Evolutionary conservation across 2,329 filamentous ascomycete genomes (phyloP), one percentile per base, ranked within the genome.

Genomic region (Aspergillus neotritici): DNA sequence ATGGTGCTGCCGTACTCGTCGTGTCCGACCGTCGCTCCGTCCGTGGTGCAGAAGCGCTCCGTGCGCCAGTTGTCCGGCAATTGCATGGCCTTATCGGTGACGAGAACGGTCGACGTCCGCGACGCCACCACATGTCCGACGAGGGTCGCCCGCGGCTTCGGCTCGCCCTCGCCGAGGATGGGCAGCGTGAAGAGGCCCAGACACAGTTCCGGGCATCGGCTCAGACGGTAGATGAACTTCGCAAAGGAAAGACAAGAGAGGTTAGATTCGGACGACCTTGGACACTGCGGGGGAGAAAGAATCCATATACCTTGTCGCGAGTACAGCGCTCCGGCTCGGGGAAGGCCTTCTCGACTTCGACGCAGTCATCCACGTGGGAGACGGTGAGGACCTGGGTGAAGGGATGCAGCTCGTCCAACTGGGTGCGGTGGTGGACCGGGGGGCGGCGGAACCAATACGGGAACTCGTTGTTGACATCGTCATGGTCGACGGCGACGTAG

Each of bases 121-220:
- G 88, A 90, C 14, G 85, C 78, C 49, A 94, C 73, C 52, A 91
- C 75, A 65, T 94, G 87, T 31, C 80, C 89, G 37, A 95, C 74
- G 16, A 95, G 74, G 69, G 58, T 76, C 70, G 50, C 77, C 75
- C 62, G 70, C 65, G 68, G 86, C 78, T 53, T 86, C 74, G 31
- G 76, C 72, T 52, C 72, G 69, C 52, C 80, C 68, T 52, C 71
- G 63, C 53, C 77, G 63, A 47, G 77, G 66, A 53, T 71, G 58
- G 57, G 75, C 62, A 57, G 73, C 60, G 84, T 86, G 71, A 91
- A 95, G 43, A 95, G 69, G 21, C 89, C 90, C 40, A 90, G 73
- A 62, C 80, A 84, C 43, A 95, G 77, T 58, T 90, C 85, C 31
- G 85, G 82, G 62, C 85, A 90, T 58, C 73, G 76, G 17, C 75